Percentiles rank a stretch among this genome's conserved stretches.
Conservation (phyloP, 345 rosid genomes). For the Dipteronia sinensis region DNA sequence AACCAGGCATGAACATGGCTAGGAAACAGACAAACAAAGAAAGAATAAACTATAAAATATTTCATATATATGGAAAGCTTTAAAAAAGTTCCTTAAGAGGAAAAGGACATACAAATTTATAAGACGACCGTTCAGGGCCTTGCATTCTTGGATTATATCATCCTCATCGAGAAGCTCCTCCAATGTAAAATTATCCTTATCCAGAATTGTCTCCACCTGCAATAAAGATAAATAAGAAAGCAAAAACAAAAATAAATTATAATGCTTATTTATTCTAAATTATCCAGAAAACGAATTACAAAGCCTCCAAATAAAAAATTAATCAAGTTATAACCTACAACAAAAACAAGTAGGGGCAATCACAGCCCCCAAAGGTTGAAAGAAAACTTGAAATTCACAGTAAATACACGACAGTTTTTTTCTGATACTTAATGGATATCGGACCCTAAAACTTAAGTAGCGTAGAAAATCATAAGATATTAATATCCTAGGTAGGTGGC, state of each 20-base stretch:
- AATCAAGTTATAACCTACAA: not conserved
- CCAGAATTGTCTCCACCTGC: constrained; percentile 93
- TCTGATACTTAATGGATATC: not conserved
- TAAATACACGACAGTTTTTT: not conserved
- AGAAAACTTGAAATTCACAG: not conserved
- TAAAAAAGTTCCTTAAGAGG: not conserved
- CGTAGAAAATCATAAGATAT: not conserved
- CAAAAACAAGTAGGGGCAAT: not conserved
- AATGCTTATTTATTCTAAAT: not conserved
- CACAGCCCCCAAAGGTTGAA: not conserved
- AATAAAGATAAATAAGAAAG: constrained; percentile 17
- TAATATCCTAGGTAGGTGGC: not conserved
- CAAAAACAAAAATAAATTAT: not conserved
- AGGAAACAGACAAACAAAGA: not conserved
- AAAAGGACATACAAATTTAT: constrained; percentile 66
- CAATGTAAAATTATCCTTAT: constrained; percentile 76
- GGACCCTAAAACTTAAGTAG: too few relatives aligned
- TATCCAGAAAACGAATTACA: not conserved
- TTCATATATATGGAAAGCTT: not conserved
- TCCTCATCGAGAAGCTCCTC: constrained; percentile 98
- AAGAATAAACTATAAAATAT: not conserved
- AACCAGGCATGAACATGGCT: not conserved
- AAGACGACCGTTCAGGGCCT: constrained; percentile 82
- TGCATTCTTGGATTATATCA: constrained; percentile 98
- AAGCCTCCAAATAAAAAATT: not conserved